These are phyloP conservation scores for Aspergillus sojae DNA, from an alignment of 2,329 filamentous ascomycete species.

Conservation along the genomic window DNA sequence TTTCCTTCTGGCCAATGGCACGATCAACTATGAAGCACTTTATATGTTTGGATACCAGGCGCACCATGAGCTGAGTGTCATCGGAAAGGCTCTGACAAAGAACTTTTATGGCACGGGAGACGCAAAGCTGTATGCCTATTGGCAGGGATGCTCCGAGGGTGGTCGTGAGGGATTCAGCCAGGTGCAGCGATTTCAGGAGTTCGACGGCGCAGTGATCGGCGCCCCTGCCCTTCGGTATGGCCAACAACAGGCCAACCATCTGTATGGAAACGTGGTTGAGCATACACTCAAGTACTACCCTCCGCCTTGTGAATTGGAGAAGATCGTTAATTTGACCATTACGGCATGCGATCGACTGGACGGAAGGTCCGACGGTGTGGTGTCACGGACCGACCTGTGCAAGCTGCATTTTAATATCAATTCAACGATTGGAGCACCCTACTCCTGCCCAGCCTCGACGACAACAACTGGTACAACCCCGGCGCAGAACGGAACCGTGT, in stretches of 20 bases:
- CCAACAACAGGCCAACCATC: conserved; percentile 48
- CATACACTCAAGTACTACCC: conserved; percentile 47
- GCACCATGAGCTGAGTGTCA: conserved; percentile 53
- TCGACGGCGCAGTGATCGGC: conserved; percentile 50
- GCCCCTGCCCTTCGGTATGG: conserved; percentile 52
- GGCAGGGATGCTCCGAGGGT: conserved; percentile 58
- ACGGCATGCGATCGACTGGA: conserved; percentile 58
- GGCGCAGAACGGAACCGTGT: conserved; percentile 34
- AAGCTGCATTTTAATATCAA: conserved; percentile 50
- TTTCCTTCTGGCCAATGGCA: conserved; percentile 51
- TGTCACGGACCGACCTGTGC: conserved; percentile 54
- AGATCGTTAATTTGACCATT: conserved; percentile 57
- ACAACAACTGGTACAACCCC: conserved; percentile 21
- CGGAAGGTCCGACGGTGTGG: conserved; percentile 57
- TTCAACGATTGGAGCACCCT: conserved; percentile 51
- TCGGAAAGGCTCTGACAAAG: conserved; percentile 49
- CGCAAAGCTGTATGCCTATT: conserved; percentile 48
- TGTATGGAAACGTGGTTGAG: conserved; percentile 43
- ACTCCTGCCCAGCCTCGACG: conserved; percentile 42
- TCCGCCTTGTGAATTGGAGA: conserved; percentile 37
- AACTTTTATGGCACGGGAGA: conserved; percentile 41
- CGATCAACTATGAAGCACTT: conserved; percentile 38
- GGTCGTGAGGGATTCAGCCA: conserved; percentile 57
- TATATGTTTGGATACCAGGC: conserved; percentile 50
- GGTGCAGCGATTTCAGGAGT: conserved; percentile 55